Evolutionary conservation across 129 eudicot species (phyloP).

Genomic region (Glebionis coronaria): DNA sequence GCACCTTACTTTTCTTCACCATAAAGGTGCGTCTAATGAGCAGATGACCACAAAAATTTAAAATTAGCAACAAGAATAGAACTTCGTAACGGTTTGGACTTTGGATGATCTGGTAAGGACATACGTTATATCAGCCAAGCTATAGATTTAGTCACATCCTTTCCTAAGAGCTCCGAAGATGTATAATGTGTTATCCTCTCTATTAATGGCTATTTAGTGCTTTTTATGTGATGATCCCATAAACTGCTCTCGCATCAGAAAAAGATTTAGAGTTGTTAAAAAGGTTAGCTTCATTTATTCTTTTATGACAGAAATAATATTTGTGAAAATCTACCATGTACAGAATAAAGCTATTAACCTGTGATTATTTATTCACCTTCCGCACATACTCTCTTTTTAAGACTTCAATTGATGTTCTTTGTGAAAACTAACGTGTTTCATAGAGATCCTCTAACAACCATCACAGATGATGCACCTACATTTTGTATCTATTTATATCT

Average conservation of each 20-base stretch:
- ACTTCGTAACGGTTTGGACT: too few species aligned
- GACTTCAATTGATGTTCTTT: constrained; percentile 61
- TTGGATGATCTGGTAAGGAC: too few species aligned
- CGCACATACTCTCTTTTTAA: constrained; percentile 76
- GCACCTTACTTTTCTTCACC: too few species aligned
- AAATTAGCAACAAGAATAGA: too few species aligned
- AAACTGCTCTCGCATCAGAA: constrained; percentile 61
- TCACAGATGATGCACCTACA: constrained; percentile 77
- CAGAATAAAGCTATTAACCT: constrained; percentile 2
- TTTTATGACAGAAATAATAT: not conserved
- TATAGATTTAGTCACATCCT: constrained; percentile 65
- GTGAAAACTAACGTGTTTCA: constrained; percentile 90
- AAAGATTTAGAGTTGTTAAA: not conserved
- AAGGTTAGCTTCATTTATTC: not conserved
- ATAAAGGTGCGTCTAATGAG: too few species aligned
- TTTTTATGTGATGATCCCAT: constrained; percentile 83
- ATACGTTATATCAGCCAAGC: constrained; percentile 73
- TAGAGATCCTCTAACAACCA: constrained; percentile 95
- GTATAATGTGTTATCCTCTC: constrained; percentile 80
- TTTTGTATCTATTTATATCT: too few species aligned
- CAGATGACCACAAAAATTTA: too few species aligned
- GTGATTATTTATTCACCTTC: constrained; percentile 53
- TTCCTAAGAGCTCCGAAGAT: constrained; percentile 81
- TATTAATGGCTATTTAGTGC: constrained; percentile 79
- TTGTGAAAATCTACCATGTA: not conserved